phyloP scores from a whole-genome alignment of 1,284 basidiomycete species.

The Cystobasidium pallidum region DNA sequence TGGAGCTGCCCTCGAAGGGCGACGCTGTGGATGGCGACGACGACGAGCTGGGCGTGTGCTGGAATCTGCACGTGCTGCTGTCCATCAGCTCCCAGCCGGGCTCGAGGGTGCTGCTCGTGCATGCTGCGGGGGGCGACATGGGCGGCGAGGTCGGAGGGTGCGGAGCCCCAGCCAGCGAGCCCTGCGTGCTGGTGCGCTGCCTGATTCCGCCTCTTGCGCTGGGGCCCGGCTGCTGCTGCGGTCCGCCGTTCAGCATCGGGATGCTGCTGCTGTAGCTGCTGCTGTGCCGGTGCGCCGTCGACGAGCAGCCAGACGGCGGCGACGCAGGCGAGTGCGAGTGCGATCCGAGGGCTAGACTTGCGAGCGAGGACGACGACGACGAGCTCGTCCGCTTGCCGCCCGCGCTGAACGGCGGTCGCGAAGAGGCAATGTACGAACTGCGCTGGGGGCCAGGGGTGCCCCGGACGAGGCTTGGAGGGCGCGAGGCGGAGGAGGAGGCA shows the following conservation, averaged over 20 bases:
- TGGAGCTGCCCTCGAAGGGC: too few relatives aligned
- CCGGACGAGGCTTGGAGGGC: constrained; percentile 16
- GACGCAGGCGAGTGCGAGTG: constrained; percentile 5
- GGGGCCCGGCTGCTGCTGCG: neutral
- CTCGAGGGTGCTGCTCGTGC: constrained; percentile 5
- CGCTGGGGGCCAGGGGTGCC: constrained; percentile 11
- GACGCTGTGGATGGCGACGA: neutral
- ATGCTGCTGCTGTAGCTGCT: constrained; percentile 18
- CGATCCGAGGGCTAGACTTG: neutral
- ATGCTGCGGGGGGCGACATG: neutral
- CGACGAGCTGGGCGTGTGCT: neutral
- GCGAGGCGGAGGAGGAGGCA: neutral
- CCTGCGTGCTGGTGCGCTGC: neutral
- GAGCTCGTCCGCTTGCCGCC: neutral
- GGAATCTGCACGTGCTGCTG: neutral
- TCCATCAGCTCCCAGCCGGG: constrained; percentile 32
- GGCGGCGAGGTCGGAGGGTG: neutral
- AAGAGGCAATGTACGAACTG: constrained; percentile 28
- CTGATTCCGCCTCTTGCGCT: neutral
- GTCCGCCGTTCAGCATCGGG: constrained; percentile 11
- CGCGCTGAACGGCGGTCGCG: constrained; percentile 15
- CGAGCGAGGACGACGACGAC: neutral
- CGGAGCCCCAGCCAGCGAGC: neutral
- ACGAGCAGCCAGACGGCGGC: neutral
- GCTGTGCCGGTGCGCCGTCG: neutral